Percentiles rank a stretch among this genome's conserved stretches.
These are phyloP conservation scores for Apiospora aurea DNA, from an alignment of 2,329 filamentous ascomycete species.

Conservation along the genomic window DNA sequence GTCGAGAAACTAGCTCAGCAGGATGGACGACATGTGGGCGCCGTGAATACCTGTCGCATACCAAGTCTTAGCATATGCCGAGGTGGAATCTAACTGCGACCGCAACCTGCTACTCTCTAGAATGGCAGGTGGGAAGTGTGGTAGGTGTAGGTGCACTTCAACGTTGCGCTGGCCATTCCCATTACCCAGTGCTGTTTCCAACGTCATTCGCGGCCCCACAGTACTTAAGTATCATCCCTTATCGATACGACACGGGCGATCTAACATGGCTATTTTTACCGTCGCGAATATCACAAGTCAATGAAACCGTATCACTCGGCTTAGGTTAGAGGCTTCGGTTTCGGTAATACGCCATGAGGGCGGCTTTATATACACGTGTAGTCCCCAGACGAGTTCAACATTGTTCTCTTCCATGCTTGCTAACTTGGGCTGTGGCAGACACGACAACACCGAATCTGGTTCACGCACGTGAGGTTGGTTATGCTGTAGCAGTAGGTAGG, in stretches of 20 bases:
- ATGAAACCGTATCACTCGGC: neutral
- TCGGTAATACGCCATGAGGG: neutral
- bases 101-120: slow-evolving; percentile 1
- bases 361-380: neutral
- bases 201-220: slow-evolving; percentile 11
- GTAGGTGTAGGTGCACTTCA: neutral
- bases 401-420: neutral
- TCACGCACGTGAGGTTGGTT: neutral
- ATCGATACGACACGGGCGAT: neutral
- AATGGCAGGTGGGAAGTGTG: neutral
- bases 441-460: neutral
- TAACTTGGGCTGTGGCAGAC: no score
- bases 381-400: neutral
- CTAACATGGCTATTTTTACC: slow-evolving; percentile 5
- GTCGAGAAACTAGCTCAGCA: slow-evolving; percentile 25
- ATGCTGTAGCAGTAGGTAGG: neutral
- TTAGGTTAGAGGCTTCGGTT: neutral
- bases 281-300: neutral
- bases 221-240: neutral
- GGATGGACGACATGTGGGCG: slow-evolving; percentile 9
- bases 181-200: neutral
- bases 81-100: neutral
- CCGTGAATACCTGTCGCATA: slow-evolving; percentile 15
- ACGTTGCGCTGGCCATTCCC: neutral
- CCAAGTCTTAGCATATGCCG: neutral